Evolutionary conservation across 1,139 yeast species (phyloP), one percentile per base, ranked within the genome.

Genomic region (Debaryomycetaceae sp.): DNA sequence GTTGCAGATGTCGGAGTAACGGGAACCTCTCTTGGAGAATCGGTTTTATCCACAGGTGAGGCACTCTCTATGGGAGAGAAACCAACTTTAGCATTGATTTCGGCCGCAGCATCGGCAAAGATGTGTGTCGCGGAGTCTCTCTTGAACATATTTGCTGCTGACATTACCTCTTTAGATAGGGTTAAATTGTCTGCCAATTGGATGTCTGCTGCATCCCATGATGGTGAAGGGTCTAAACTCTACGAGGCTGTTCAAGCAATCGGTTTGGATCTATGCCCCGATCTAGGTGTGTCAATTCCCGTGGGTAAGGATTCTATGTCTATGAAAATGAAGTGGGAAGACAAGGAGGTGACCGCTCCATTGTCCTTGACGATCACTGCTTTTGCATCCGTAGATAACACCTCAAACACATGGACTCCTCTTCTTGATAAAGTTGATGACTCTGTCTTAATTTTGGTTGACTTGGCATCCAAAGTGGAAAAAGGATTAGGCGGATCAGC

Each of bases 221-320:
- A 83, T 17, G 98, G 99, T 61, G 99, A 95, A 68, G 99, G 99
- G 46, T 80, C 96, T 39, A 93, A 90, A 53, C 76, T 95, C 52
- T 95, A 93, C 62, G 97, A 91, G 64, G 99, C 98, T 39, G 99
- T 95, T 41, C 93, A 90, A 68, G 98, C 99, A 5, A 84, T 95
- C 59, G 97, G 98, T 55, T 65, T 91, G 61, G 97, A 90, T 55
- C 77, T 95, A 58, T 95, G 99, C 69, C 98, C 99, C 33, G 93
- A 81, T 48, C 78, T 95, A 52, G 98, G 96, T 40, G 71, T 95
- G 51, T 76, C 96, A 23, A 90, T 95, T 48, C 99, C 99, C 13
- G 99, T 95, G 37, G 99, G 99, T 57, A 95, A 95, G 72, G 99
- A 95, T 66, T 91, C 98, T 41, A 90, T 93, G 97, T 91, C 98